Conservation (phyloP, 768 basidiomycete species). For the Lentinula boryana region DNA sequence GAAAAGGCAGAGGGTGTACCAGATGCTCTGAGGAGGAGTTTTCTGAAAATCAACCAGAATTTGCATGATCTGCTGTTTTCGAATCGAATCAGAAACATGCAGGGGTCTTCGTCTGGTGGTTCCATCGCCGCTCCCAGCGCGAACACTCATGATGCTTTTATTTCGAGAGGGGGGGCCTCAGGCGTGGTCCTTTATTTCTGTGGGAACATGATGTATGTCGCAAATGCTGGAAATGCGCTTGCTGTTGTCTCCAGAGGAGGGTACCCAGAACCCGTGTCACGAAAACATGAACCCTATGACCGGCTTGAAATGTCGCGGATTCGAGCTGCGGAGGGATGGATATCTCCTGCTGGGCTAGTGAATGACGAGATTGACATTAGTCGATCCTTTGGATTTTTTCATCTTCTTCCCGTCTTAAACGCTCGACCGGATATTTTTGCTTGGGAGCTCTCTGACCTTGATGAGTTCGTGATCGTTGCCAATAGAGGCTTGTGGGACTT, state of each 20-base stretch:
- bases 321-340: slow-evolving; percentile 88
- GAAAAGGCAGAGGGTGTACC: slow-evolving; percentile 48
- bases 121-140: slow-evolving; percentile 15
- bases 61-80: slow-evolving; percentile 64
- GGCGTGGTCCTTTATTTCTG: slow-evolving; percentile 84
- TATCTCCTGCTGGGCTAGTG: slow-evolving; percentile 84
- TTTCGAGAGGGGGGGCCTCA: slow-evolving; percentile 67
- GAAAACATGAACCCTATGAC: slow-evolving; percentile 87
- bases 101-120: slow-evolving; percentile 47
- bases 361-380: slow-evolving; percentile 91
- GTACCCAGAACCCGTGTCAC: slow-evolving; percentile 65
- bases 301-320: slow-evolving; percentile 82
- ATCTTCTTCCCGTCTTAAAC: slow-evolving; percentile 85
- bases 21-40: slow-evolving; percentile 83
- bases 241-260: slow-evolving; percentile 83
- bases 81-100: slow-evolving; percentile 49
- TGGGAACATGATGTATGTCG: slow-evolving; percentile 77
- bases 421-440: slow-evolving; percentile 74
- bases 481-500: slow-evolving; percentile 93
- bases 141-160: slow-evolving; percentile 37
- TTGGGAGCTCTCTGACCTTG: slow-evolving; percentile 69
- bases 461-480: slow-evolving; percentile 95
- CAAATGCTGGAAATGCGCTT: slow-evolving; percentile 83
- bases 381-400: slow-evolving; percentile 91
- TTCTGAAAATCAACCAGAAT: slow-evolving; percentile 79